A percentile compares a stretch with the other conserved stretches of the same genome.
Evolutionary conservation across 768 basidiomycete genomes (phyloP).

Genomic region (Mycena olivaceomarginata): DNA sequence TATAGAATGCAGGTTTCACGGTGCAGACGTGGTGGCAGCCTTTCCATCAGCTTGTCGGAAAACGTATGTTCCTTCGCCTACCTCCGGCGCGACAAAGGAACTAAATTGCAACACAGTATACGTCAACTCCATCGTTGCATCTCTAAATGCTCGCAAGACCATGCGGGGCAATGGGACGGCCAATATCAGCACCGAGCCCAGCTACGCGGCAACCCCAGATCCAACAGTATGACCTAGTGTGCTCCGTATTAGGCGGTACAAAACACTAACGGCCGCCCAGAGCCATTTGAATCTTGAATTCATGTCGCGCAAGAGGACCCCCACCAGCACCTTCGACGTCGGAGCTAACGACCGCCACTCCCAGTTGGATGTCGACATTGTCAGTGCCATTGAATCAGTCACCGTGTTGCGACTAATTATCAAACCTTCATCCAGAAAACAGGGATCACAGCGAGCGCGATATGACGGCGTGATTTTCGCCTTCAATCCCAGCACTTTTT

Average conservation of each 20-base stretch:
- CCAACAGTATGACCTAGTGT: background rate
- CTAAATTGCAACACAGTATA: conserved; percentile 3
- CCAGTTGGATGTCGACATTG: background rate
- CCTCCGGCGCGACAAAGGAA: background rate
- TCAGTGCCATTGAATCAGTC: background rate
- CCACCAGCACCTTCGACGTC: background rate
- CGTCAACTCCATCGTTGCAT: background rate
- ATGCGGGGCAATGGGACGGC: background rate
- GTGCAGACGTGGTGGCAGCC: conserved; percentile 6
- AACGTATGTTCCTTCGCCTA: background rate
- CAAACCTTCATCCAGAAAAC: too few relatives aligned
- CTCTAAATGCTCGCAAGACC: conserved; percentile 2
- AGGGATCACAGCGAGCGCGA: too few relatives aligned
- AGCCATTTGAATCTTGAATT: background rate
- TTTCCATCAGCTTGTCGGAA: conserved; percentile 9
- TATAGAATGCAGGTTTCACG: background rate
- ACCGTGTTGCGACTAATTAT: background rate
- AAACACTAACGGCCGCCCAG: background rate
- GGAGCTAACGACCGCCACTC: background rate
- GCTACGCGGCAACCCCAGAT: background rate
- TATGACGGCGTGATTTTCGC: too few relatives aligned
- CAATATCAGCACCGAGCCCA: background rate
- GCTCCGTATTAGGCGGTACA: background rate
- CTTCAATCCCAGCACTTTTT: too few relatives aligned
- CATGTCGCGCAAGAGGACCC: background rate